Evolutionary conservation across 1,284 basidiomycete species (phyloP).

Genomic region (Sanghuangporus sanghuang): DNA sequence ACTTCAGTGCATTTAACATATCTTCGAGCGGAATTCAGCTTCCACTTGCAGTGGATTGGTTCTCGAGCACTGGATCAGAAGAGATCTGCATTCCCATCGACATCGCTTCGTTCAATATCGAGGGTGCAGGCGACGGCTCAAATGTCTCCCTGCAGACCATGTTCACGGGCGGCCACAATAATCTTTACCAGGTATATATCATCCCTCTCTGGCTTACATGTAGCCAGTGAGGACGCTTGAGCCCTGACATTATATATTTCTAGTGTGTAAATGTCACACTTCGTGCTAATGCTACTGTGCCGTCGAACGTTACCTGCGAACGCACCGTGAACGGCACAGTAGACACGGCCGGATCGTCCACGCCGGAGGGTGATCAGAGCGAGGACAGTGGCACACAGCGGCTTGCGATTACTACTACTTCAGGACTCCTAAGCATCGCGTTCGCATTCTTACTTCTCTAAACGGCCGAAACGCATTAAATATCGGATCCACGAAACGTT

Average conservation of each 20-base stretch:
- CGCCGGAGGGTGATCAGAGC: neutral
- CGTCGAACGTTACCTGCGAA: conserved; percentile 33
- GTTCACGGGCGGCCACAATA: conserved; percentile 62
- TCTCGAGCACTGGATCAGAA: conserved; percentile 48
- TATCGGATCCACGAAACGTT: neutral
- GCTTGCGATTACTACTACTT: neutral
- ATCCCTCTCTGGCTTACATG: neutral
- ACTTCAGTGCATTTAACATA: conserved; percentile 55
- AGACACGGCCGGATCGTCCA: neutral
- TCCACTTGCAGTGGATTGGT: conserved; percentile 38
- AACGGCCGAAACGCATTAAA: neutral
- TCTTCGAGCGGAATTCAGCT: conserved; percentile 24
- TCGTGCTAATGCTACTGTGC: conserved; percentile 38
- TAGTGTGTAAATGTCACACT: conserved; percentile 72
- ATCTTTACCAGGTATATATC: conserved; percentile 57
- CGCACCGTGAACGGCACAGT: conserved; percentile 11
- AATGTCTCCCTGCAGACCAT: conserved; percentile 60
- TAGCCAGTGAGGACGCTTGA: neutral
- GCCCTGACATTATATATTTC: neutral
- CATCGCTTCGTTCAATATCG: conserved; percentile 44
- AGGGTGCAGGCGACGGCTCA: conserved; percentile 45
- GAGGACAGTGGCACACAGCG: neutral
- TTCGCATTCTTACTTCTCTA: neutral
- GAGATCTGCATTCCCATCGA: conserved; percentile 57
- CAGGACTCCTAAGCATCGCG: conserved; percentile 2